Conservation (phyloP, 768 basidiomycete genomes). For the Termitomyces sp. region DNA sequence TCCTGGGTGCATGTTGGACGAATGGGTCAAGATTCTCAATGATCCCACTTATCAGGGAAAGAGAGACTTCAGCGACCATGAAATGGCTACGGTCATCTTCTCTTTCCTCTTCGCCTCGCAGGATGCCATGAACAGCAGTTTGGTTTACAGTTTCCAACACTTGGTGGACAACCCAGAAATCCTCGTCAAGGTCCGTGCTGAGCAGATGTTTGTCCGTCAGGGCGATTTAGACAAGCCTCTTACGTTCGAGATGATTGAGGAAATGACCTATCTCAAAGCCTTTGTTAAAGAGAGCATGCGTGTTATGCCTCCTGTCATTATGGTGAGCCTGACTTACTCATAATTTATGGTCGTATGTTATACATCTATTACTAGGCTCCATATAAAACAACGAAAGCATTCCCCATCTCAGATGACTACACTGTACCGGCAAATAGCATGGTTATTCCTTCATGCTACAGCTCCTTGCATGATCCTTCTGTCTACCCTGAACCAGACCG, state of each 20-base stretch:
- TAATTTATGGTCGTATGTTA: neutral
- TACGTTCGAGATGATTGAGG: conserved; percentile 84
- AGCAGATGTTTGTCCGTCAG: conserved; percentile 81
- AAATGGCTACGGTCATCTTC: conserved; percentile 93
- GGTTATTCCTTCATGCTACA: conserved; percentile 93
- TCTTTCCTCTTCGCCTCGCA: conserved; percentile 93
- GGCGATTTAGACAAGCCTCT: conserved; percentile 74
- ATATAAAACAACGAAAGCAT: conserved; percentile 84
- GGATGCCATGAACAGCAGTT: conserved; percentile 3
- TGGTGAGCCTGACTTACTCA: conserved; percentile 51
- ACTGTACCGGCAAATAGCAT: conserved; percentile 89
- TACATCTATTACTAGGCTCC: conserved; percentile 67
- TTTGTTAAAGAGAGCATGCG: conserved; percentile 93
- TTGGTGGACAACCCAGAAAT: conserved; percentile 90
- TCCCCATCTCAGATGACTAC: conserved; percentile 91
- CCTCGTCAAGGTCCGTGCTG: conserved; percentile 83
- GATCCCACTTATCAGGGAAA: no score
- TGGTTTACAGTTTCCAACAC: conserved; percentile 96
- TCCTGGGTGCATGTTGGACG: no score
- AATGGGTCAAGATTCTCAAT: conserved; percentile 22
- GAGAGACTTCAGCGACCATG: conserved; percentile 31
- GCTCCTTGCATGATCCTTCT: conserved; percentile 85
- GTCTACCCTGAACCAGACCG: conserved; percentile 85
- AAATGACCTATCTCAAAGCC: conserved; percentile 91
- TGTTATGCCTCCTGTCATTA: conserved; percentile 90